A percentile compares a stretch with the other conserved stretches of the same genome.
phyloP scores from a whole-genome alignment of 2,329 filamentous ascomycete species.

The Colletotrichum liaoningense region DNA sequence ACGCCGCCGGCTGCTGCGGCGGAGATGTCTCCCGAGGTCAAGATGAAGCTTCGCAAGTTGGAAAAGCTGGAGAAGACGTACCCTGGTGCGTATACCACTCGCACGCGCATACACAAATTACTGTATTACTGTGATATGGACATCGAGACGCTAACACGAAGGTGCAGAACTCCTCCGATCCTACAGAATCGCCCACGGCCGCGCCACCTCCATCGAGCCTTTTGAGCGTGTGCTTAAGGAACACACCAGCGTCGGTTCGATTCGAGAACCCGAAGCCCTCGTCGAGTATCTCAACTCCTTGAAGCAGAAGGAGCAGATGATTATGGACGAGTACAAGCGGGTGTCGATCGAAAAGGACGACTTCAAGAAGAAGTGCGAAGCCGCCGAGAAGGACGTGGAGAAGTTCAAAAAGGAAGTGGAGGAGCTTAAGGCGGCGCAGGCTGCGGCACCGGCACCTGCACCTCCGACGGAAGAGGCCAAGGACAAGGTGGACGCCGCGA shows the following conservation, averaged over 20 bases:
- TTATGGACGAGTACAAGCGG: conserved; percentile 91
- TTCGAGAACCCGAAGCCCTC: conserved; percentile 84
- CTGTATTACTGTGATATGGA: too few relatives aligned
- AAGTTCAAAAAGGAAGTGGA: conserved; percentile 68
- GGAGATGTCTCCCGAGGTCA: conserved; percentile 80
- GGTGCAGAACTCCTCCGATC: conserved; percentile 83
- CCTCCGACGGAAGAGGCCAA: conserved; percentile 42
- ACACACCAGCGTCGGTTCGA: conserved; percentile 90
- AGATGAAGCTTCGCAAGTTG: conserved; percentile 82
- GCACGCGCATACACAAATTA: not conserved
- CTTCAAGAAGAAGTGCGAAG: conserved; percentile 80
- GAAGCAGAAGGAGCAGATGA: conserved; percentile 88
- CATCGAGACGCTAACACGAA: not conserved
- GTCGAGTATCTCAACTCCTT: conserved; percentile 92
- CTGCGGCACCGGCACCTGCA: conserved; percentile 41
- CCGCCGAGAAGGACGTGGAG: conserved; percentile 73
- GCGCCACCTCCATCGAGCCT: conserved; percentile 87
- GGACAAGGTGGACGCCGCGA: conserved; percentile 28
- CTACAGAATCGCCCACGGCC: conserved; percentile 90
- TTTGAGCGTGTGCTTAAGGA: conserved; percentile 94
- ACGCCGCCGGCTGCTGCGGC: conserved; percentile 39
- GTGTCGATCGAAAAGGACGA: conserved; percentile 85
- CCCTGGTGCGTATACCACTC: conserved; percentile 68
- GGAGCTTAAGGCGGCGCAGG: conserved; percentile 51
- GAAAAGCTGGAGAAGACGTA: conserved; percentile 92